Evolutionary conservation across 495 filamentous ascomycete species (phyloP).

Genomic region (Physcia stellaris): DNA sequence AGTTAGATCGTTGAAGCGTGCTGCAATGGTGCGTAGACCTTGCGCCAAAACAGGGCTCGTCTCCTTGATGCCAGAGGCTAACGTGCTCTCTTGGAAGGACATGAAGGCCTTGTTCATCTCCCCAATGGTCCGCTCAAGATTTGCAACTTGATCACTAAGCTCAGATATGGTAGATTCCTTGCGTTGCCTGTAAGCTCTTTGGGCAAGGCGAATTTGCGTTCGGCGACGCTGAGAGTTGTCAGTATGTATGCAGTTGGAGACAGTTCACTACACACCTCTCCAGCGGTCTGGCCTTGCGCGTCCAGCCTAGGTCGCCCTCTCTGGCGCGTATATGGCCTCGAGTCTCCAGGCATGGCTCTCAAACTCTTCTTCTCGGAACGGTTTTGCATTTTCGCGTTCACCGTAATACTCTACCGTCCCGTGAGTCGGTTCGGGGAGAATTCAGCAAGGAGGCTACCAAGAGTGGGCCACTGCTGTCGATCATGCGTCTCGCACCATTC

Average conservation of each 20-base stretch:
- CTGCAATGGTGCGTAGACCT: slow-evolving; percentile 31
- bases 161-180: slow-evolving; percentile 72
- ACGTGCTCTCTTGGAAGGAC: slow-evolving; percentile 48
- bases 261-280: slow-evolving; percentile 15
- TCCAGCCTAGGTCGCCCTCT: slow-evolving; percentile 55
- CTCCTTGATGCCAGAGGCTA: slow-evolving; percentile 32
- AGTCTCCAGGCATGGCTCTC: too few species aligned
- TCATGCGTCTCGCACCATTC: too few species aligned
- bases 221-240: slow-evolving; percentile 47
- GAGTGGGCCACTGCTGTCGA: too few species aligned
- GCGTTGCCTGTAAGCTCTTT: slow-evolving; percentile 70
- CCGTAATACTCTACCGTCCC: too few species aligned
- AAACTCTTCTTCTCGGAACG: too few species aligned
- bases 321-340: too few species aligned
- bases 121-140: slow-evolving; percentile 51
- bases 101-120: slow-evolving; percentile 63
- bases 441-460: too few species aligned
- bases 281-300: slow-evolving; percentile 45
- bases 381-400: too few species aligned
- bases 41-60: slow-evolving; percentile 21
- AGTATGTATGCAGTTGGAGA: not conserved
- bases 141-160: slow-evolving; percentile 50
- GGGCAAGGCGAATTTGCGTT: slow-evolving; percentile 78
- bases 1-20: slow-evolving; percentile 32
- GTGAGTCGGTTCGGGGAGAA: too few species aligned